Percentiles rank a stretch among this genome's conserved stretches.
These are phyloP conservation scores for Sideroxylon spinosum DNA, from an alignment of 179 eudicot species.

Conservation along the genomic window DNA sequence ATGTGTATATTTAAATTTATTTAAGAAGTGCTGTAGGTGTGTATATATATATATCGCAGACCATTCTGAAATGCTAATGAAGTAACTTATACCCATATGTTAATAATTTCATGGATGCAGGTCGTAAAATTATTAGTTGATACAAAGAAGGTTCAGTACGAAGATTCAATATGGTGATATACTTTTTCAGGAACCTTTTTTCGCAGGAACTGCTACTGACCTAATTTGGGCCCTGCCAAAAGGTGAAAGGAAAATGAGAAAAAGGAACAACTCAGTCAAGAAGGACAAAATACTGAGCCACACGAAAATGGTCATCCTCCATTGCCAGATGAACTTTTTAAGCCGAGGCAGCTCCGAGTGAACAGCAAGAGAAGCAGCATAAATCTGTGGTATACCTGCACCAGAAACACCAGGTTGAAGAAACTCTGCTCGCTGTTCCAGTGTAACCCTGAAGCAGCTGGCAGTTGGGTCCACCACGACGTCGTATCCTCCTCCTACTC, in stretches of 20 bases:
- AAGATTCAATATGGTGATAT: too few species aligned
- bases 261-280: slow-evolving; percentile 22
- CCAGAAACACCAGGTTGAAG: slow-evolving; percentile 13
- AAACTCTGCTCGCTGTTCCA: slow-evolving; percentile 39
- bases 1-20: too few species aligned
- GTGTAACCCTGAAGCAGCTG: slow-evolving; percentile 25
- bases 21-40: too few species aligned
- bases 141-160: too few species aligned
- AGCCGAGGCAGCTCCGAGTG: slow-evolving; percentile 33
- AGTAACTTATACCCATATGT: too few species aligned
- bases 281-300: slow-evolving; percentile 35
- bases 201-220: not conserved
- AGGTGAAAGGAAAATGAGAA: slow-evolving; percentile 25
- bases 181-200: not conserved
- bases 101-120: too few species aligned
- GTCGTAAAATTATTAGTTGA: too few species aligned
- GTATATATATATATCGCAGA: too few species aligned
- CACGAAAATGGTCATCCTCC: slow-evolving; percentile 38
- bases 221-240: slow-evolving; percentile 17
- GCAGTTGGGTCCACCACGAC: slow-evolving; percentile 23
- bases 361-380: slow-evolving; percentile 28
- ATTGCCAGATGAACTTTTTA: slow-evolving; percentile 32
- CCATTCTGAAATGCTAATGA: too few species aligned
- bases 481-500: not conserved
- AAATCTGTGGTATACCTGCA: slow-evolving; percentile 42